phyloP scores from a whole-genome alignment of 1,284 basidiomycete genomes.

The Fomitopsis schrenkii region DNA sequence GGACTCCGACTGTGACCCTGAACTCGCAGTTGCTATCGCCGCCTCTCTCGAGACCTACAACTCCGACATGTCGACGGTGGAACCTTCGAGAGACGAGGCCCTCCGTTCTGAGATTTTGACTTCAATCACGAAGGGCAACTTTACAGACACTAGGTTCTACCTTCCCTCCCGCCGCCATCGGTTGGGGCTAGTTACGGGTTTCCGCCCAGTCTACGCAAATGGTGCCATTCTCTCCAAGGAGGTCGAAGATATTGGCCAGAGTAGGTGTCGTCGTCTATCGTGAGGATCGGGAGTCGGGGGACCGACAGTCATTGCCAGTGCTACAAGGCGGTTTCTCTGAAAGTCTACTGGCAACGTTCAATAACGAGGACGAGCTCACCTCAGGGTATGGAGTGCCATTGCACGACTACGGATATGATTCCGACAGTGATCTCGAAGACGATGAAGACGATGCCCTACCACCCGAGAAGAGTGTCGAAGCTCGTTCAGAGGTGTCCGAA shows the following conservation, averaged over 20 bases:
- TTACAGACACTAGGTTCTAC: conserved; percentile 17
- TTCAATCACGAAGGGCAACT: conserved; percentile 6
- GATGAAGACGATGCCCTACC: background rate
- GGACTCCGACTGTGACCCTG: background rate
- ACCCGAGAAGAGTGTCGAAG: background rate
- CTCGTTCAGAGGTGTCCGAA: too few relatives aligned
- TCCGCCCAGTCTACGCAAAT: conserved; percentile 13
- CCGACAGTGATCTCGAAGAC: conserved; percentile 9
- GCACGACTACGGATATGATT: conserved; percentile 7
- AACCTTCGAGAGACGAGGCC: background rate
- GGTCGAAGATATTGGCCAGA: conserved; percentile 8
- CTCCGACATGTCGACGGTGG: too few relatives aligned
- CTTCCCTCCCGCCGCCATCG: conserved; percentile 11
- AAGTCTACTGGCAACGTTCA: background rate
- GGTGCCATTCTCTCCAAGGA: conserved; percentile 11
- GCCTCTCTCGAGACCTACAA: too few relatives aligned
- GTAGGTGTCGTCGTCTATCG: conserved; percentile 6
- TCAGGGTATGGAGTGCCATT: background rate
- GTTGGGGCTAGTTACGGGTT: conserved; percentile 9
- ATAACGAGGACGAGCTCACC: too few relatives aligned
- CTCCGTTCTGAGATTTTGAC: background rate
- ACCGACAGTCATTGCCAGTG: background rate
- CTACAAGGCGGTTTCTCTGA: background rate
- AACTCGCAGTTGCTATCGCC: background rate
- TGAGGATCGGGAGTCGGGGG: background rate